Base-by-base conservation (phyloP, 169 alveolate species). In the Plasmodium malariae region DNA sequence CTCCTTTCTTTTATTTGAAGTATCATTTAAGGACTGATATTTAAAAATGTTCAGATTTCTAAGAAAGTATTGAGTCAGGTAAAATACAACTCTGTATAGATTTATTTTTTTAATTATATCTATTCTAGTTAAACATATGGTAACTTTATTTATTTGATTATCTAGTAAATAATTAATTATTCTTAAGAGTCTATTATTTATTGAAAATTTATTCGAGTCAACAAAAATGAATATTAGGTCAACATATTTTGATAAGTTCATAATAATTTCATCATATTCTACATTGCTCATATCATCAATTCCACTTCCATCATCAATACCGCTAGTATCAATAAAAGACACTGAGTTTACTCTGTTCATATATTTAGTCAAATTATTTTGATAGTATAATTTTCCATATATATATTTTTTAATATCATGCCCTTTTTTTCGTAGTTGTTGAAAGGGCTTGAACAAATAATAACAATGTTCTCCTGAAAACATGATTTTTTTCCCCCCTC, bases 301-400 rank as follows among this genome's bases (percentile, higher is more conserved):
- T 7, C 89, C 89, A 63, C 78, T 78, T 19, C 70, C 63, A 63
- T 78, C 89, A 14, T 62, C 45, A 78, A 78, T n/a, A 3, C 89
- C 89, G 48, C 78, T 78, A 21, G 78, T 78, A 63, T 78, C 89
- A 14, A 78, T 62, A 78, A 78, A 78, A 9, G 89, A 78, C 9
- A 78, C 89, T 9, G 68, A 78, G 63, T 78, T 78, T 12, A 78
- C 62, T 78, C 89, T 63, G 37, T 78, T 78, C 89, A 78, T 78
- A 21, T 78, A 78, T 48, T 78, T 78, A 19, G 89, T 78, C 2
- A 78, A 24, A 43, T 78, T 49, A 24, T 78, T 78, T 55, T 78
- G 89, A 54, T 78, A 78, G 40, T 43, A 78, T 32, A 78, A 43
- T 78, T 78, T 78, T n/a, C 89, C 89, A 45, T 63, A 78, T 28